These are phyloP conservation scores for Pythium aquatile DNA, from an alignment of 352 stramenopile genomes.

Conservation along the genomic window DNA sequence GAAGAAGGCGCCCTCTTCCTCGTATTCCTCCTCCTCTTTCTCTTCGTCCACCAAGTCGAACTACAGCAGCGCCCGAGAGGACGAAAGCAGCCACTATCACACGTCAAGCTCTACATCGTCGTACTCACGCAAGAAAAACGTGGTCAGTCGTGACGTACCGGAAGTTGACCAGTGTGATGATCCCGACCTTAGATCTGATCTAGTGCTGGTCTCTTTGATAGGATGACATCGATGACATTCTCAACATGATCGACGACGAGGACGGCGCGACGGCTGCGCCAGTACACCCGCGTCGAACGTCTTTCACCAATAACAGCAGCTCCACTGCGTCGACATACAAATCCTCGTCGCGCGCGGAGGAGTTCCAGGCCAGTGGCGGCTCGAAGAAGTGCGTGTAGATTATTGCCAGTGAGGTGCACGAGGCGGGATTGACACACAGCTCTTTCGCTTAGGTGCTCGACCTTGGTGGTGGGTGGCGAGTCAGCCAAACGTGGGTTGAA, in stretches of 20 bases:
- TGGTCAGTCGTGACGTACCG: neutral
- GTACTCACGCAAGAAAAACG: constrained; percentile 18
- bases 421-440: neutral
- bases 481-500: constrained; percentile 53
- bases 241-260: constrained; percentile 60
- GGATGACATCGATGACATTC: constrained; percentile 70
- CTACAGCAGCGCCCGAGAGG: neutral
- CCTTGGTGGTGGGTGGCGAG: constrained; percentile 54
- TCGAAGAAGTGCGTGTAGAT: constrained; percentile 54
- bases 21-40: neutral
- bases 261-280: constrained; percentile 29
- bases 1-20: neutral
- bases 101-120: neutral
- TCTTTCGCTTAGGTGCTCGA: constrained; percentile 44
- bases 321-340: constrained; percentile 1
- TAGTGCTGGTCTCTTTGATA: constrained; percentile 16
- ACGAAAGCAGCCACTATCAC: neutral
- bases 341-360: constrained; percentile 33
- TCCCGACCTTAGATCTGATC: neutral
- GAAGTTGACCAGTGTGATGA: neutral
- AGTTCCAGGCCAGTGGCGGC: constrained; percentile 22
- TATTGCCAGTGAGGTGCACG: neutral
- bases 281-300: constrained; percentile 33
- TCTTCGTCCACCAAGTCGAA: constrained; percentile 8
- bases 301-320: neutral